Evolutionary conservation across 768 basidiomycete genomes (phyloP), one percentile per base, ranked within the genome.

Genomic region (Hypholoma fasciculare): DNA sequence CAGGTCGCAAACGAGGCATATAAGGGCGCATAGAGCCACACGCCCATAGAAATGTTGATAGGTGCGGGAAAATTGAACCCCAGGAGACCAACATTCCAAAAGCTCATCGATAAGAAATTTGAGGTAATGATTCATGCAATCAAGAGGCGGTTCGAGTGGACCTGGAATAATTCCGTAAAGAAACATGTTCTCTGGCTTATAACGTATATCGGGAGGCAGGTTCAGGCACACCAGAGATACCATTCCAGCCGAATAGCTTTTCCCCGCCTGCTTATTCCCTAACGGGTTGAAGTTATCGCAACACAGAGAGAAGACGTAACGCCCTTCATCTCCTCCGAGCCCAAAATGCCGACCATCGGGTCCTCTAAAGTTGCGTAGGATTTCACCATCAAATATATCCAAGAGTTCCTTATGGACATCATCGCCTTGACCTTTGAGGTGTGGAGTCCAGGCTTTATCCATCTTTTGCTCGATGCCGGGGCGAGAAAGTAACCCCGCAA

Each of bases 161-260:
- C 49, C 27, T 2, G 49, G 49, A 7, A 51, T 30, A 17, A 51
- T 20, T 4, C 49, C 49, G 6, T 51, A 51, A 4, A 51, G 27
- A 34, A 51, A 51, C 49, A 51, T 51, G 49, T 51, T 51, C 27
- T 51, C 49, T 5, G 49, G 49, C 30, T 51, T 51, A 30, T 51
- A 51, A 11, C 49, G 27, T 12, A 51, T 12, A 2, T 51, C 3
- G 11, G 49, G 49, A 8, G 27, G 49, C 16, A 51, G 23, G 6
- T 51, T 51, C 11, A 51, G 27, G 34, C 49, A 51, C 17, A 51
- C 27, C n/a, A 51, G 1, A 5, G 49, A 51, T 12, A 52, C 19
- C 30, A 52, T 14, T 3, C 51, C 51, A 5, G 39, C 51, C 3
- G 51, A 52, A 5, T n/a, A 17, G 23, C 19, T 39, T 26, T 52